phyloP scores from a whole-genome alignment of 352 stramenopile species.

The Saprolegnia diclina region DNA sequence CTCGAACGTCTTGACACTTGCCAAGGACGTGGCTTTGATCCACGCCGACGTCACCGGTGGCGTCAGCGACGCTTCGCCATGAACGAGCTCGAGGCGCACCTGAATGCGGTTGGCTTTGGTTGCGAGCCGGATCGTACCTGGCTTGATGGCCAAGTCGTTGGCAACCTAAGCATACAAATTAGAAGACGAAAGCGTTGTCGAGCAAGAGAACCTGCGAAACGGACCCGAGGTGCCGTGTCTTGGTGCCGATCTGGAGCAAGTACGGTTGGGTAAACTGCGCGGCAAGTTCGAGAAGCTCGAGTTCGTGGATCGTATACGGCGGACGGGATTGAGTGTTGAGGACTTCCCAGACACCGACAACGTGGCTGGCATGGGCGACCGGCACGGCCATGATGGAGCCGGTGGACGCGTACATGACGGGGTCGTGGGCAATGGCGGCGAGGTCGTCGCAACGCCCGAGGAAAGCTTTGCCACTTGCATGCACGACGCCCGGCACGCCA shows the following conservation, averaged over 20 bases:
- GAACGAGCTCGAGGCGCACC: conserved; percentile 3
- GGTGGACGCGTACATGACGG: background rate
- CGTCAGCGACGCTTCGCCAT: conserved; percentile 10
- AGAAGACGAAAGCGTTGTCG: too few relatives aligned
- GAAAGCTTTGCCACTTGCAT: background rate
- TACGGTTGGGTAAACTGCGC: conserved; percentile 26
- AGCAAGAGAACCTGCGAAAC: conserved; percentile 17
- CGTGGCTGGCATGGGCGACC: conserved; percentile 12
- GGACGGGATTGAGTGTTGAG: background rate
- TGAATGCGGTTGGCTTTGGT: background rate
- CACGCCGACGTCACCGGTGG: background rate
- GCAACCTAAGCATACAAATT: background rate
- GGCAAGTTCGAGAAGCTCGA: conserved; percentile 19
- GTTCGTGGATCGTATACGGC: conserved; percentile 13
- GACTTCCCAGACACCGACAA: conserved; percentile 24
- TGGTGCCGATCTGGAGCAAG: conserved; percentile 7
- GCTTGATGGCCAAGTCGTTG: background rate
- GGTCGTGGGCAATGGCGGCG: background rate
- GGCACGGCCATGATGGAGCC: conserved; percentile 20
- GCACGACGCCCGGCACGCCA: conserved; percentile 15
- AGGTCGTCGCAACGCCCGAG: background rate
- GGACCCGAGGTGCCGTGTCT: conserved; percentile 13
- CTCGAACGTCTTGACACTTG: background rate
- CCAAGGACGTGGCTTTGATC: background rate
- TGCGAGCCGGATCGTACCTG: background rate